Evolutionary conservation across 1,139 yeast genomes (phyloP), one percentile per base, ranked within the genome.

Genomic region (Zygosaccharomyces sapae): DNA sequence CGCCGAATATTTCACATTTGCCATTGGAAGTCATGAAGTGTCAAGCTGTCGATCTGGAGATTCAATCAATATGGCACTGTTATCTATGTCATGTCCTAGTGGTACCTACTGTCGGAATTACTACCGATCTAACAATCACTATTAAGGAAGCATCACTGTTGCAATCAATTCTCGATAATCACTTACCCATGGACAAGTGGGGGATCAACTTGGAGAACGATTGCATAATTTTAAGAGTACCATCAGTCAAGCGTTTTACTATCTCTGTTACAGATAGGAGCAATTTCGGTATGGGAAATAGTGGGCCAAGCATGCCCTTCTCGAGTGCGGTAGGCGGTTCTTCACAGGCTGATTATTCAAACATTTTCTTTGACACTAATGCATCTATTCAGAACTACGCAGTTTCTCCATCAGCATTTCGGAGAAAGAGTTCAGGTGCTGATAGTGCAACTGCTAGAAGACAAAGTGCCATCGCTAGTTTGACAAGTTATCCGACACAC

Each of bases 381-480:
- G 49, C 46, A 7, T 12, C 46, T 9, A 18, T 27, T 7, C 36
- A 46, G 22, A 43, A 50, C 16, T 49, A 52, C 38, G 50, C 55
- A 3, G 52, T 57, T 8, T 55, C 62, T 2, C 62, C 63, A 6
- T 53, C 63, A 5, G 52, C 50, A 36, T 57, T 57, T 36, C 52
- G 62, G 22, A 48, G 53, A 40, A 54, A 53, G 22, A 58, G 55
- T 47, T 38, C 56, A 1, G 61, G 59, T 1, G 41, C 50, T n/a
- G 49, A 51, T 9, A 48, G 47, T 36, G 54, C 44, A 19, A 49
- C 52, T 20, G 55, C 59, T 10, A 51, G 60, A 38, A 52, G 56
- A 33, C 52, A 52, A 33, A 55, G 60, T 38, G 51, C 53, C 10
- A 46, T 55, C 16, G 20, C 41, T 16, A 43, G 42, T 35, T 39